Percentiles rank a stretch among this genome's conserved stretches.
phyloP scores from a whole-genome alignment of 2,329 filamentous ascomycete species.

The Aspergillus neoniger region DNA sequence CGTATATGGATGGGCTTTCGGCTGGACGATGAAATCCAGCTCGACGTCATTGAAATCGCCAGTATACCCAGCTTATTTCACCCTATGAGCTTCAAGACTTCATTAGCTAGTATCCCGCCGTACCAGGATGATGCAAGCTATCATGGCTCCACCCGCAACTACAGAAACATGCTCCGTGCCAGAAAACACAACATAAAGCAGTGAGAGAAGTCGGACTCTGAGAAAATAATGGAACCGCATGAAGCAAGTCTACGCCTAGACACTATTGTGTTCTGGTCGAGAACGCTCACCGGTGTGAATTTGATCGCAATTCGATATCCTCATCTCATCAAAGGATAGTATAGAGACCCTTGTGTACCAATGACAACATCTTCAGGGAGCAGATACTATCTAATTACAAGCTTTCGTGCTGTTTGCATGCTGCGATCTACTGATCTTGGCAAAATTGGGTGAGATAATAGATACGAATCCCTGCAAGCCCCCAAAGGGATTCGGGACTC shows the following conservation, averaged over 20 bases:
- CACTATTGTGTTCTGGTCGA: not conserved
- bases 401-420: slow-evolving; percentile 11
- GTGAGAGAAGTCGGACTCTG: slow-evolving; percentile 40
- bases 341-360: slow-evolving; percentile 47
- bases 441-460: slow-evolving; percentile 53
- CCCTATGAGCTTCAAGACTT: not conserved
- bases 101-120: slow-evolving; percentile 18
- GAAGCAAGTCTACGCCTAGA: slow-evolving; percentile 34
- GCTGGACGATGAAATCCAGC: no score
- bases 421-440: slow-evolving; percentile 13
- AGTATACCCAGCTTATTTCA: no score
- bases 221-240: slow-evolving; percentile 51
- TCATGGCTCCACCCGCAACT: slow-evolving; percentile 22
- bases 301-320: no score
- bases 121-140: slow-evolving; percentile 21
- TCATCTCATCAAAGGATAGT: slow-evolving; percentile 45
- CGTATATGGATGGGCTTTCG: no score
- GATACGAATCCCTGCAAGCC: slow-evolving; percentile 39
- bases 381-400: slow-evolving; percentile 34
- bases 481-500: slow-evolving; percentile 38
- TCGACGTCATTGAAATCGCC: no score
- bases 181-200: slow-evolving; percentile 34
- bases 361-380: slow-evolving; percentile 38
- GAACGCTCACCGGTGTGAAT: no score
- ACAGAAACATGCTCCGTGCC: slow-evolving; percentile 45